Base-by-base conservation (phyloP, 1,139 yeast species). In the Diutina neorugosa region DNA sequence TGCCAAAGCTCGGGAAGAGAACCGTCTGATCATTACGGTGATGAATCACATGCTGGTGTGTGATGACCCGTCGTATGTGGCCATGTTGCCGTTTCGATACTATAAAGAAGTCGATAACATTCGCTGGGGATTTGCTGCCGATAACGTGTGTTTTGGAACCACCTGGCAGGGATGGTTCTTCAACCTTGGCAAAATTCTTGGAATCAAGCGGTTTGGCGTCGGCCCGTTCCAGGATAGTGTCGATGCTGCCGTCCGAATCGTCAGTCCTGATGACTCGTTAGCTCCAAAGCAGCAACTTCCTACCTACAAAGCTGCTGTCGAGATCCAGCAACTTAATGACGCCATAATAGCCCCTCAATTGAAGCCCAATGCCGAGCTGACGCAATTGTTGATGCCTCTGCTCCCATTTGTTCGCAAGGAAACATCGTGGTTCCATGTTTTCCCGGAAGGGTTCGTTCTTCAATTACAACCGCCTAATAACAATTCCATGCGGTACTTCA, bases 1-100 rank as follows among this genome's bases (percentile, higher is more conserved):
- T 52, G 72, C 73, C 21, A 76, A 76, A 57, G 84, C 94, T 1
- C 69, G 84, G 54, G 59, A 62, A 1, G 94, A 89, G 62, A 80
- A 86, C 57, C 70, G 97, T 52, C 84, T 94, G 0, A 65, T 91
- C 4, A 61, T 91, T 55, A 89, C 98, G 0, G 80, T 91, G n/a
- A 89, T 91, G 96, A 93, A 93, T 65, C 98, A 93, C 63, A 87
- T 90, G 85, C 86, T 96, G 1, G 89, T 87, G 54, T 85, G 90
- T 25, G 98, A 93, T 64, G 98, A 93, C 62, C 98, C 98, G 0
- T 76, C 88, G 34, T 71, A 89, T 53, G 93, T 95, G 85, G 96
- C 95, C 0, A 80, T 87, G 50, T 72, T 91, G 56, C 97, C 97
- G 0, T 76, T 83, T 79, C 73, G 81, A 52, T 81, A 79, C 59